These are phyloP conservation scores for Vitis hybrid DNA, from an alignment of 177 flowering plant species.

Conservation along the genomic window DNA sequence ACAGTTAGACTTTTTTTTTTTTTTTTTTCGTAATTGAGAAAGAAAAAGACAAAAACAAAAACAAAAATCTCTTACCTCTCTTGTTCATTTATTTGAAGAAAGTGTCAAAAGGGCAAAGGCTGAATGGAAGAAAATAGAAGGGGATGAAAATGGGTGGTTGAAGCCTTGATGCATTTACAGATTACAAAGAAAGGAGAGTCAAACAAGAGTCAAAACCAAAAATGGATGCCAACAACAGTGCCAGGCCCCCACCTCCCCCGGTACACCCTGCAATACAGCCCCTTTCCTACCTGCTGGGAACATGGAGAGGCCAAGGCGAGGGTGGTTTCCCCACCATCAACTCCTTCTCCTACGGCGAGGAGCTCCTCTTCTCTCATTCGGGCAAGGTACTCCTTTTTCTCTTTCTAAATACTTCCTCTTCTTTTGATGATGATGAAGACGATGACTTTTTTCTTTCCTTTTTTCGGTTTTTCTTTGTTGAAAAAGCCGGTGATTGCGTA, in stretches of 20 bases:
- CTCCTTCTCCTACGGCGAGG: constrained; percentile 63
- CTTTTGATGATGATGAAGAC: background rate
- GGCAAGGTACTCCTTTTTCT: constrained; percentile 31
- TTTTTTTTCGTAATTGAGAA: no score
- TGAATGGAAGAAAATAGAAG: no score
- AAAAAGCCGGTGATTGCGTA: constrained; percentile 67
- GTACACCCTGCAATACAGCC: constrained; percentile 58
- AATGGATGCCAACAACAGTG: background rate
- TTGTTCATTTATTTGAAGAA: no score
- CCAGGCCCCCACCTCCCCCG: constrained; percentile 2
- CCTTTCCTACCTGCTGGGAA: constrained; percentile 56
- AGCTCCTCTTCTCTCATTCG: constrained; percentile 58
- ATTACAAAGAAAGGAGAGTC: no score
- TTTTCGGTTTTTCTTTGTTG: background rate
- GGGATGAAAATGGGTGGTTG: no score
- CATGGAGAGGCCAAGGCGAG: constrained; percentile 75
- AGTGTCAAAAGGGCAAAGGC: no score
- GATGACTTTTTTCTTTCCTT: background rate
- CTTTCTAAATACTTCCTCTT: background rate
- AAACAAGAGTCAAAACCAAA: background rate
- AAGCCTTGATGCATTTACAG: no score
- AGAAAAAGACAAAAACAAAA: no score
- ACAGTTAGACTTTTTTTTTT: no score
- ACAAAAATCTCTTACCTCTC: no score
- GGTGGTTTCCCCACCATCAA: constrained; percentile 73